Evolutionary conservation across 2,329 filamentous ascomycete species (phyloP), one percentile per base, ranked within the genome.

Genomic region (Beauveria rudraprayagi): DNA sequence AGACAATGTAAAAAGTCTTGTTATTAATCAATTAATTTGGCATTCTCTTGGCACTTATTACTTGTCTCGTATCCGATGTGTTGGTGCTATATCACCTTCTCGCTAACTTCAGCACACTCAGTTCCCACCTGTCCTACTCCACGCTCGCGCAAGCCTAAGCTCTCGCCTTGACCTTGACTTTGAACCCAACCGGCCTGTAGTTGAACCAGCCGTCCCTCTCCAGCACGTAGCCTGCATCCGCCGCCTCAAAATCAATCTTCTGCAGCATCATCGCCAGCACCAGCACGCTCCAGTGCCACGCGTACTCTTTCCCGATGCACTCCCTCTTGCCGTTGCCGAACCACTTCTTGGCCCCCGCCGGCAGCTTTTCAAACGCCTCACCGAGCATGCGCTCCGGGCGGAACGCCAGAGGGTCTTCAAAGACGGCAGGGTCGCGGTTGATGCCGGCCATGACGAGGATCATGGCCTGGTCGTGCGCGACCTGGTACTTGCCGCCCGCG

Each of bases 201-300:
- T 81, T 82, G 64, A 83, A 84, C 76, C 81, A 76, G 16, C 82
- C 76, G 65, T 84, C 73, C 70, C 78, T 71, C 60, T 73, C 71
- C 59, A 80, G 59, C 66, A 73, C 65, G 54, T 79, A 81, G 0
- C 61, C 66, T 3, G 70, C 66, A 52, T 80, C 72, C 16, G 64
- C 76, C 63, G 73, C 66, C 66, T 78, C 76, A 63, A 82, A 80
- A 54, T 81, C 78, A 1, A 81, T 62, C 56, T 77, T 74, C 60
- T 68, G 68, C 58, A 82, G 71, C 65, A 82, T 65, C 70, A 70
- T 75, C 4, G 77, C 72, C 67, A 77, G 64, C 2, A 76, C 73
- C 0, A 75, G 66, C 67, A 78, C 70, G 60, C 69, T 72, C 69
- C 77, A 81, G 64, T 77, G 74, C 75, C 73, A 76, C 0, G 79